Evolutionary conservation across 2,329 filamentous ascomycete genomes (phyloP), one percentile per base, ranked within the genome.

Genomic region (Colletotrichum spinosum): DNA sequence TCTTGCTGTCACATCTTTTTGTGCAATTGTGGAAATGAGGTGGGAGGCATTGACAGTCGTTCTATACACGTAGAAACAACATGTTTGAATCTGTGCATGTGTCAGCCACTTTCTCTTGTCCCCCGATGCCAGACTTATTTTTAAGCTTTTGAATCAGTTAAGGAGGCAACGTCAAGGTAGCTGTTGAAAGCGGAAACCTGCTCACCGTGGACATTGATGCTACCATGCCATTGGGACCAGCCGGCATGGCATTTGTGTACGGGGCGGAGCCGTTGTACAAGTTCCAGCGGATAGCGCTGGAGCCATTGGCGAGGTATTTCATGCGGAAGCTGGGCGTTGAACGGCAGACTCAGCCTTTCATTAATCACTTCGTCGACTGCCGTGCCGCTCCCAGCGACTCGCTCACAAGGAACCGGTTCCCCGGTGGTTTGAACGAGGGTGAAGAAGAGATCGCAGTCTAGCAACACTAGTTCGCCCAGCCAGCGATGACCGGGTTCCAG

Each of bases 161-260:
- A 25, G 25, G 25, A 25, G 25, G 25, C 4, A 25, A 25, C 25
- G 25, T 25, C 25, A 25, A 25, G 25, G 25, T 25, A 25, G 25
- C 25, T 25, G 25, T 25, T 25, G 25, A 5, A 25, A 25, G 25
- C 25, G 25, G 4, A 25, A 25, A 25, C 4, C 3, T 25, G 25
- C 25, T 25, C 25, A 5, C 25, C 25, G 25, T 25, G 25, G n/a
- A 52, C 42, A 34, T 61, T 48, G 46, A 55, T 13, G 63, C 35
- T 60, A 62, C 48, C 63, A 44, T 38, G 46, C 49, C 35, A 56
- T 44, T 63, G 58, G 58, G 42, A 62, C 45, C 37, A 51, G 52
- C 15, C 12, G 35, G 15, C 39, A 17, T 51, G 46, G 37, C 37
- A 35, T 34, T 42, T 13, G 37, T 25, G 25, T 25, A 25, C 25